These are phyloP conservation scores for Tulasnella sp. DNA, from an alignment of 768 basidiomycete genomes.

Conservation along the genomic window DNA sequence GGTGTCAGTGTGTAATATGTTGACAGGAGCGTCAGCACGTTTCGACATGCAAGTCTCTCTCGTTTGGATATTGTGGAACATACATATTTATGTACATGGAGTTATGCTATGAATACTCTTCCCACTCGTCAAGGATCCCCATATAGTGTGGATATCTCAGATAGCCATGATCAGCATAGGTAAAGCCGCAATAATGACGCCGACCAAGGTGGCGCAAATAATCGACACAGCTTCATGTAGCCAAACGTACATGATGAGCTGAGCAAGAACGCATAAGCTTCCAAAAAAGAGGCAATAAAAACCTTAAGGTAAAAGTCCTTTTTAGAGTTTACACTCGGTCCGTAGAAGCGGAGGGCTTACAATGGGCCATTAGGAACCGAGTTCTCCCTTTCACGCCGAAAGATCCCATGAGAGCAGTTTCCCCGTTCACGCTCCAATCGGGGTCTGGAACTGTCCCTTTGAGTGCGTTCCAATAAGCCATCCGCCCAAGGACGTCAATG, in stretches of 20 bases:
- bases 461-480: background rate
- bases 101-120: background rate
- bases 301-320: background rate
- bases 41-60: background rate
- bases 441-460: background rate
- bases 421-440: background rate
- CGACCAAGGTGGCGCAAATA: background rate
- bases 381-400: background rate
- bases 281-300: background rate
- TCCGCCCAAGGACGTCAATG: background rate
- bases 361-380: background rate
- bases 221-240: background rate
- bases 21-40: background rate
- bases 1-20: background rate
- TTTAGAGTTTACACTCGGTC: background rate
- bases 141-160: background rate
- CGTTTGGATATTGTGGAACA: background rate
- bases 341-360: background rate
- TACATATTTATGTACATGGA: background rate
- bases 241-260: background rate
- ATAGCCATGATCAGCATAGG: background rate
- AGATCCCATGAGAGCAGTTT: background rate
- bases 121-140: background rate
- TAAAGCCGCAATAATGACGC: background rate
- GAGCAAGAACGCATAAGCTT: background rate